Percentiles rank a stretch among this genome's conserved stretches.
Evolutionary conservation across 768 basidiomycete species (phyloP).

Genomic region (Trametes punicea): DNA sequence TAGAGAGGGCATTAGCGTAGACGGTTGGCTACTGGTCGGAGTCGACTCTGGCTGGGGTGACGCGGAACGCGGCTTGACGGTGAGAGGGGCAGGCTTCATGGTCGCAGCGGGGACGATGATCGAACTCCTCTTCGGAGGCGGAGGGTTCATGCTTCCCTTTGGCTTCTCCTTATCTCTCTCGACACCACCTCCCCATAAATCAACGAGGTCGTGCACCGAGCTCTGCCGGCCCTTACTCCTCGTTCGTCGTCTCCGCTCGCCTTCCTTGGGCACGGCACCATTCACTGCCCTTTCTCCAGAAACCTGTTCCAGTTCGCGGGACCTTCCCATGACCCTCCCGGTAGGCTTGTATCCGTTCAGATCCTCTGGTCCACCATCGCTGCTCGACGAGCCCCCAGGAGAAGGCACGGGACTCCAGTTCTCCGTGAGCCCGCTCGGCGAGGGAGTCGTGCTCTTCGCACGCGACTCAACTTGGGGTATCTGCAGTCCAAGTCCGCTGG

Average conservation of each 20-base stretch:
- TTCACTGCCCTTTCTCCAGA: conserved; percentile 13
- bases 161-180: conserved; percentile 39
- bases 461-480: conserved; percentile 4
- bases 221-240: conserved; percentile 62
- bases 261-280: background rate
- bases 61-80: conserved; percentile 12
- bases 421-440: conserved; percentile 35
- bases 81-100: conserved; percentile 19
- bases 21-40: background rate
- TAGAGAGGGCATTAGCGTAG: conserved; percentile 18
- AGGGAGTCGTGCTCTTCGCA: conserved; percentile 13
- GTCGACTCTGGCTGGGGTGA: conserved; percentile 19
- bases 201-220: conserved; percentile 81
- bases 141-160: conserved; percentile 4
- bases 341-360: conserved; percentile 29
- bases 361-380: conserved; percentile 55
- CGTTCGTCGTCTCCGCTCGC: conserved; percentile 28
- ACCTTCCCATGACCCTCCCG: conserved; percentile 16
- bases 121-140: conserved; percentile 20
- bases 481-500: conserved; percentile 9
- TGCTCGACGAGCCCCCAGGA: conserved; percentile 42
- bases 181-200: conserved; percentile 65
- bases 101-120: conserved; percentile 24
- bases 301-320: conserved; percentile 19
- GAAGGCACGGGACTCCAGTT: conserved; percentile 46